Evolutionary conservation across 1,284 basidiomycete genomes (phyloP), one percentile per base, ranked within the genome.

Genomic region (Waitea zeae): DNA sequence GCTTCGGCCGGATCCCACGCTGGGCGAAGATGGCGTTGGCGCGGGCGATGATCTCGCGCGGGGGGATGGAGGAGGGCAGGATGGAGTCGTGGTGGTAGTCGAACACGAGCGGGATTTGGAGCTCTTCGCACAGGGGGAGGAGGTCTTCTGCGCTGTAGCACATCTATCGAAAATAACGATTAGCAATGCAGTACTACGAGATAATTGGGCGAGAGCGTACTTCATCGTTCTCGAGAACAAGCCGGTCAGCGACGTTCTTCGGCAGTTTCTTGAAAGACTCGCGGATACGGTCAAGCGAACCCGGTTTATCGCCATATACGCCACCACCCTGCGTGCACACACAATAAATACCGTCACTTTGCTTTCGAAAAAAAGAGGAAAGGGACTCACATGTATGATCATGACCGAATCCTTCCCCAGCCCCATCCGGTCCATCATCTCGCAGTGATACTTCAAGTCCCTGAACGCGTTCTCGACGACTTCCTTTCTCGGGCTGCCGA

Each of bases 141-240:
- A 93, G 60, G 41, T 93, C 88, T 41, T 87, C 84, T 1, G 81
- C 78, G 33, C 70, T 84, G 55, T 89, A 93, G 46, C 84, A 88
- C 43, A 92, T 67, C 81, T n/a, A n/a, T n/a, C n/a, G n/a, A n/a
- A n/a, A n/a, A n/a, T n/a, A n/a, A n/a, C n/a, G 86, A n/a, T n/a
- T n/a, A n/a, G n/a, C n/a, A n/a, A n/a, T n/a, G n/a, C n/a, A n/a
- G n/a, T n/a, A n/a, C n/a, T n/a, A n/a, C n/a, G n/a, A n/a, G n/a
- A n/a, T n/a, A n/a, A n/a, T n/a, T n/a, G n/a, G n/a, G n/a, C n/a
- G n/a, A n/a, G n/a, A n/a, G n/a, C n/a, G n/a, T n/a, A n/a, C n/a
- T n/a, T 92, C 89, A 48, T 93, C 89, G 42, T 93, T 95, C 56
- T 93, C 89, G 12, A 95, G 61, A 1, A 90, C 89, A 15, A 92